Evolutionary conservation across 1,139 yeast species (phyloP).

Genomic region (Hemisphaericaspora xylofermentans): DNA sequence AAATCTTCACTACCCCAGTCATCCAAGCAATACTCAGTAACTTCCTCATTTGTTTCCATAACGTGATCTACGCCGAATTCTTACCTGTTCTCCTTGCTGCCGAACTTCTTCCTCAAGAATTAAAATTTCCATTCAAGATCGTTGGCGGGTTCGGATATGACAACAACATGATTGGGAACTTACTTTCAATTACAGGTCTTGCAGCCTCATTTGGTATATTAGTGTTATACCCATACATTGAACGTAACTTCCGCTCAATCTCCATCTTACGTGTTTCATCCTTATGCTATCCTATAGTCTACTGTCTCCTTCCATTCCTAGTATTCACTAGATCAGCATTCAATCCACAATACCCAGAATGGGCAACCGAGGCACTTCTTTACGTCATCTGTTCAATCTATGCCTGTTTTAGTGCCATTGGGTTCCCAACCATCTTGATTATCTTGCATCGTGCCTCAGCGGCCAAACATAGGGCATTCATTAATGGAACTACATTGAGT

Average conservation of each 20-base stretch:
- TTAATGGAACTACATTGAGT: conserved; percentile 52
- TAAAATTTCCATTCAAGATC: conserved; percentile 37
- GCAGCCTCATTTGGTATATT: conserved; percentile 49
- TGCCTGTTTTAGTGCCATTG: conserved; percentile 38
- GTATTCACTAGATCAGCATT: conserved; percentile 43
- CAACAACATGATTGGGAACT: conserved; percentile 51
- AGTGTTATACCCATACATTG: conserved; percentile 50
- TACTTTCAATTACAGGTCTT: conserved; percentile 57
- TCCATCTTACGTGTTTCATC: conserved; percentile 44
- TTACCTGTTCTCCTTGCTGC: conserved; percentile 60
- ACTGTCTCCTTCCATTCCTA: conserved; percentile 50
- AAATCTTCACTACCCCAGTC: conserved; percentile 29
- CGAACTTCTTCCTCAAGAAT: conserved; percentile 28
- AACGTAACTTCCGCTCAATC: conserved; percentile 50
- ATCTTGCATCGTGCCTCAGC: conserved; percentile 51
- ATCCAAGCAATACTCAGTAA: conserved; percentile 16
- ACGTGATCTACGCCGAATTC: conserved; percentile 54
- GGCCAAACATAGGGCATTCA: conserved; percentile 49
- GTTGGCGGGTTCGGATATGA: conserved; percentile 34
- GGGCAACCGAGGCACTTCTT: conserved; percentile 23
- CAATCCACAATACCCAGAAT: conserved; percentile 23
- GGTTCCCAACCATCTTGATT: conserved; percentile 44
- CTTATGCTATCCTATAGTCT: conserved; percentile 46
- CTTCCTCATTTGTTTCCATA: conserved; percentile 31
- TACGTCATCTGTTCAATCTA: conserved; percentile 19